Percentiles rank a stretch among this genome's conserved stretches.
Evolutionary conservation across 768 basidiomycete species (phyloP).

Genomic region (Galerina marginata): DNA sequence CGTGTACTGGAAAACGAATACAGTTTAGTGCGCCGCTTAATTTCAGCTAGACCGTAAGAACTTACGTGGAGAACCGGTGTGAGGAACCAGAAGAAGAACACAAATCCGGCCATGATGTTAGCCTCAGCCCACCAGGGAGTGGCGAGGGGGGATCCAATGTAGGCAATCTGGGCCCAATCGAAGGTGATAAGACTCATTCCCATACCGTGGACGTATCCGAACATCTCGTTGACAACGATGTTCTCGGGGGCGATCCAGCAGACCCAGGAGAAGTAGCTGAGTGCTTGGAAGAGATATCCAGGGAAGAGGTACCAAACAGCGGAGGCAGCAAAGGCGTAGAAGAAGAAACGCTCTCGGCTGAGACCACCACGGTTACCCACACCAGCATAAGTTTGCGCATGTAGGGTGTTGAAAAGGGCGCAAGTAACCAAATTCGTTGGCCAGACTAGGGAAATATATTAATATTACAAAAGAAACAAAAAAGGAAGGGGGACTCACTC

Average conservation of each 20-base stretch:
- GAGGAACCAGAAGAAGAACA: constrained; percentile 75
- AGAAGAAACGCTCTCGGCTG: constrained; percentile 79
- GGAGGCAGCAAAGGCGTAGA: constrained; percentile 62
- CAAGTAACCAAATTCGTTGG: constrained; percentile 77
- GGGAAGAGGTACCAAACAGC: constrained; percentile 73
- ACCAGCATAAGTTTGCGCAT: constrained; percentile 73
- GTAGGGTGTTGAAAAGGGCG: constrained; percentile 80
- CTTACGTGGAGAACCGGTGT: constrained; percentile 63
- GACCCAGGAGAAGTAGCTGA: constrained; percentile 65
- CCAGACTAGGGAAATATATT: constrained; percentile 60
- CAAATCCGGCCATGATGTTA: constrained; percentile 66
- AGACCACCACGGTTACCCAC: constrained; percentile 68
- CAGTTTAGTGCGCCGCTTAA: neutral
- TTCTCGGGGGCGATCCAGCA: constrained; percentile 75
- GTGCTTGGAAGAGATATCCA: constrained; percentile 73
- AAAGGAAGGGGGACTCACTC: constrained; percentile 46
- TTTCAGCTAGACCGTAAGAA: constrained; percentile 13
- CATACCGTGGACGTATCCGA: constrained; percentile 65
- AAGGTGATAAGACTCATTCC: constrained; percentile 82
- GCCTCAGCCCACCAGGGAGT: constrained; percentile 87
- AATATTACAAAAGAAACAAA: constrained; percentile 34
- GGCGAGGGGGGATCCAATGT: constrained; percentile 72
- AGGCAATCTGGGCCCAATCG: constrained; percentile 81
- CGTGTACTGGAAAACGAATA: constrained; percentile 47
- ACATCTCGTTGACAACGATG: constrained; percentile 72